A percentile compares a stretch with the other conserved stretches of the same genome.
These are phyloP conservation scores for Microascus cirrosus DNA, from an alignment of 2,329 filamentous ascomycete genomes.

Conservation along the genomic window DNA sequence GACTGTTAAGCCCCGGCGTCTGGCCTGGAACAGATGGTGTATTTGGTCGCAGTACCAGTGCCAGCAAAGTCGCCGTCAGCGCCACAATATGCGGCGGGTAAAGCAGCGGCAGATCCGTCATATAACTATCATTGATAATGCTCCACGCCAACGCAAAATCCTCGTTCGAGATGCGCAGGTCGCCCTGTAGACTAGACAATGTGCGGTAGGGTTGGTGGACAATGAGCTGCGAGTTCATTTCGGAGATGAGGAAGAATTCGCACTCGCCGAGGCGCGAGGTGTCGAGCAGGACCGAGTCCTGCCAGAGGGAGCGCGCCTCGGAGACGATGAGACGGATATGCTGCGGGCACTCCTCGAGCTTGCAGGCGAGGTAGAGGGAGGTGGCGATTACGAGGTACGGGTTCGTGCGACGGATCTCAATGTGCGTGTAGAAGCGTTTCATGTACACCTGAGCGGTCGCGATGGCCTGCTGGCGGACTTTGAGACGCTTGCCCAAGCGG, in stretches of 20 bases:
- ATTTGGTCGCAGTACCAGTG: conserved; percentile 66
- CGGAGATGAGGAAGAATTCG: conserved; percentile 85
- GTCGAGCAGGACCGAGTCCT: conserved; percentile 65
- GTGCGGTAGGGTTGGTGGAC: conserved; percentile 85
- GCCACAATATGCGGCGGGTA: conserved; percentile 81
- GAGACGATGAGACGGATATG: conserved; percentile 85
- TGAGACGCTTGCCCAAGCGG: conserved; percentile 74
- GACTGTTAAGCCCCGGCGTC: background rate
- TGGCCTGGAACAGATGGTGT: conserved; percentile 10
- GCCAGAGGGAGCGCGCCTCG: conserved; percentile 79
- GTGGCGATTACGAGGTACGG: conserved; percentile 90
- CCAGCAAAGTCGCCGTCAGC: conserved; percentile 74
- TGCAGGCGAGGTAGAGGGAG: conserved; percentile 87
- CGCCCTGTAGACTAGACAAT: conserved; percentile 56
- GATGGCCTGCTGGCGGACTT: conserved; percentile 79
- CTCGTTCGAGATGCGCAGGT: conserved; percentile 64
- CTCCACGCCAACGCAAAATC: conserved; percentile 69
- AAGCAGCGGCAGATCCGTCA: conserved; percentile 80
- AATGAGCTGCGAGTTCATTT: conserved; percentile 83
- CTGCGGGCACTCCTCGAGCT: conserved; percentile 95
- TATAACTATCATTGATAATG: conserved; percentile 84
- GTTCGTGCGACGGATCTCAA: conserved; percentile 87
- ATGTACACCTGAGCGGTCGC: conserved; percentile 93
- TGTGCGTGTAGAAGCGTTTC: conserved; percentile 83
- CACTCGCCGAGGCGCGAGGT: conserved; percentile 82